Percentiles rank a stretch among this genome's conserved stretches.
These are phyloP conservation scores for Termitomyces heimii DNA, from an alignment of 768 basidiomycete species.

Conservation along the genomic window DNA sequence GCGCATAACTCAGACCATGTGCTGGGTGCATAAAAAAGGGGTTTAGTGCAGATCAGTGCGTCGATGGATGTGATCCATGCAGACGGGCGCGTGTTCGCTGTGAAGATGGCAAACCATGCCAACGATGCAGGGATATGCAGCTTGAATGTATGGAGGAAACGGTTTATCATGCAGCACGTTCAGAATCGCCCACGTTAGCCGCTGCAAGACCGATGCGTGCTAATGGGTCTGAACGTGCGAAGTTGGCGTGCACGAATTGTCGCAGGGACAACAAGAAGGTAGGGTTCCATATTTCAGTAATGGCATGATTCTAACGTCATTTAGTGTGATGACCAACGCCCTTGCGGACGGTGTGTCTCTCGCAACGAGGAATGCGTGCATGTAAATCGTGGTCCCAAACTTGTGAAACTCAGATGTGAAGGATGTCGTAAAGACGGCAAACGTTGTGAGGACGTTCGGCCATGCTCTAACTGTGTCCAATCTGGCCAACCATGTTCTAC, in stretches of 20 bases:
- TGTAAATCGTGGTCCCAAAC: conserved; percentile 49
- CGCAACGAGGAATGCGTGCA: conserved; percentile 52
- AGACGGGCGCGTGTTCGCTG: conserved; percentile 54
- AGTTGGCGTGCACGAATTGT: conserved; percentile 54
- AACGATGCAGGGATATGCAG: conserved; percentile 45
- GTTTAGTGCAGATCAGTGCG: conserved; percentile 44
- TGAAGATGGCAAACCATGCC: conserved; percentile 42
- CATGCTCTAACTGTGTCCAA: conserved; percentile 48
- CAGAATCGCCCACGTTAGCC: conserved; percentile 16
- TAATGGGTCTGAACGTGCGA: conserved; percentile 42
- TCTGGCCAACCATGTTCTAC: conserved; percentile 41
- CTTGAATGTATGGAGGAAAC: conserved; percentile 46
- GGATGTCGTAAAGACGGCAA: conserved; percentile 49
- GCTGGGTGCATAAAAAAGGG: conserved; percentile 52
- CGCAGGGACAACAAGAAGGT: conserved; percentile 66
- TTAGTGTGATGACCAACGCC: conserved; percentile 60
- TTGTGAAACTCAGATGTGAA: conserved; percentile 55
- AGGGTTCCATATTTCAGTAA: background rate
- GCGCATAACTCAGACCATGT: conserved; percentile 42
- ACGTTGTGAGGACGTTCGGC: conserved; percentile 54
- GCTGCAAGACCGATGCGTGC: conserved; percentile 21
- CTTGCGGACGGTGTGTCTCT: conserved; percentile 53
- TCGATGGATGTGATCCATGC: conserved; percentile 58
- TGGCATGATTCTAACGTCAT: conserved; percentile 1
- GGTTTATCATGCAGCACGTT: conserved; percentile 16